phyloP scores from a whole-genome alignment of 1,284 basidiomycete genomes.

The Golubevia pallescens region DNA sequence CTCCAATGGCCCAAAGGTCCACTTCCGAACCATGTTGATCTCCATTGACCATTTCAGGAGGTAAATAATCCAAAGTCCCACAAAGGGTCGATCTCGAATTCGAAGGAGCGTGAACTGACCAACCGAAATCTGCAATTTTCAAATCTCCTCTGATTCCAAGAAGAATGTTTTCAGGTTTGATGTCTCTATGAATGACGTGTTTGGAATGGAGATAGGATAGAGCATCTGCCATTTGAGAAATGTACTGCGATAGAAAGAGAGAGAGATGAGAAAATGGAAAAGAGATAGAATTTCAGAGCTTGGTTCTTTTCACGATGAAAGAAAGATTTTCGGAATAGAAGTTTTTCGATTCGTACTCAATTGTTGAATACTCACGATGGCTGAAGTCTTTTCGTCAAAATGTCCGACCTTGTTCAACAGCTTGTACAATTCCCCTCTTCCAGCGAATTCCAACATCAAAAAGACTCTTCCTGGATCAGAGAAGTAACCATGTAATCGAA shows the following conservation, averaged over 20 bases:
- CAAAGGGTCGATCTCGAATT: conserved; percentile 57
- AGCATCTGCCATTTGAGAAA: conserved; percentile 61
- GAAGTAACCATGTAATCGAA: conserved; percentile 62
- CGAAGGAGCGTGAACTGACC: conserved; percentile 59
- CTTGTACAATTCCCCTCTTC: conserved; percentile 59
- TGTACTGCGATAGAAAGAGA: conserved; percentile 24
- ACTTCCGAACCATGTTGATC: conserved; percentile 53
- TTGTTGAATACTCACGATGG: conserved; percentile 22
- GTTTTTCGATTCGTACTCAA: neutral
- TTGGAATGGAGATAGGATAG: conserved; percentile 61
- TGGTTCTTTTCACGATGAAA: conserved; percentile 2
- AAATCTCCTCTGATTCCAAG: conserved; percentile 59
- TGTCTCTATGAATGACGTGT: conserved; percentile 63
- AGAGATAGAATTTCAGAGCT: neutral
- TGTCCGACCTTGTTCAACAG: conserved; percentile 54
- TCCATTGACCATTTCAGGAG: conserved; percentile 61
- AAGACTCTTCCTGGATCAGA: conserved; percentile 60
- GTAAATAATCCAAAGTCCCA: conserved; percentile 61
- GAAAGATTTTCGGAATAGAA: conserved; percentile 6
- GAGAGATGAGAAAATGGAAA: conserved; percentile 3
- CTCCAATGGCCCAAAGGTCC: conserved; percentile 61
- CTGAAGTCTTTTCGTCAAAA: conserved; percentile 50
- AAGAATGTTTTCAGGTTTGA: conserved; percentile 62
- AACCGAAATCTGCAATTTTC: conserved; percentile 63
- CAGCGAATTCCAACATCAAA: conserved; percentile 62